Evolutionary conservation across 495 filamentous ascomycete genomes (phyloP).

Genomic region (Aspergillus diversus): DNA sequence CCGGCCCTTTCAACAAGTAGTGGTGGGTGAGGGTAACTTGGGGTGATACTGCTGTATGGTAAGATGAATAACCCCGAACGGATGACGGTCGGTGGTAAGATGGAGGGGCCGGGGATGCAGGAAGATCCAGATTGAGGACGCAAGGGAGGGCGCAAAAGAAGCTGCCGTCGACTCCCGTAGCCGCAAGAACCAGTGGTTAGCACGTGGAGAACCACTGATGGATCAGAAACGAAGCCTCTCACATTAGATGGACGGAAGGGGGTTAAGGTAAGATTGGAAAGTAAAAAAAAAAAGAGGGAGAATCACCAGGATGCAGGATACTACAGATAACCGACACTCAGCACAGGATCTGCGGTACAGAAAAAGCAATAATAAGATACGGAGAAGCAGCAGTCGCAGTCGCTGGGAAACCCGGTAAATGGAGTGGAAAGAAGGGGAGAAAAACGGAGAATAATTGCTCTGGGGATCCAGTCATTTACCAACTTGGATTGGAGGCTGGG

Average conservation of each 20-base stretch:
- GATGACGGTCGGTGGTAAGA: constrained; percentile 20
- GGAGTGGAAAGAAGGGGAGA: constrained; percentile 2
- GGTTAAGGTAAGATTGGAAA: constrained; percentile 5
- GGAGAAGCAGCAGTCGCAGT: constrained; percentile 9
- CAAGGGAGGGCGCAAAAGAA: constrained; percentile 31
- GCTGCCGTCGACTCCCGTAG: constrained; percentile 25
- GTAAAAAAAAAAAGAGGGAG: constrained; percentile 8
- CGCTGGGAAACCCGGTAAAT: background rate
- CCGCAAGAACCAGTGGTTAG: constrained; percentile 27
- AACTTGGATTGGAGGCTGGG: constrained; percentile 25
- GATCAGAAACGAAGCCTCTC: constrained; percentile 19
- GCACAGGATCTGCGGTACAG: constrained; percentile 29
- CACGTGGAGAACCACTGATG: constrained; percentile 33
- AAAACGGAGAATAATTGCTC: constrained; percentile 6
- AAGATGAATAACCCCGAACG: constrained; percentile 24
- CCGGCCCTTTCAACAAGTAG: constrained; percentile 21
- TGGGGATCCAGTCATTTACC: constrained; percentile 13
- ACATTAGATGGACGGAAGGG: constrained; percentile 13
- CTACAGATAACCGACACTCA: constrained; percentile 32
- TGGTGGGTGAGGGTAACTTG: constrained; percentile 11
- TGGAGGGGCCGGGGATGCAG: constrained; percentile 28
- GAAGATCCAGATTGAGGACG: constrained; percentile 29
- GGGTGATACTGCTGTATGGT: constrained; percentile 28
- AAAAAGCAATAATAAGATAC: constrained; percentile 19
- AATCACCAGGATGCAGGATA: constrained; percentile 22